Conservation (phyloP, 306 rosid genomes). For the Ammopiptanthus mongolicus region DNA sequence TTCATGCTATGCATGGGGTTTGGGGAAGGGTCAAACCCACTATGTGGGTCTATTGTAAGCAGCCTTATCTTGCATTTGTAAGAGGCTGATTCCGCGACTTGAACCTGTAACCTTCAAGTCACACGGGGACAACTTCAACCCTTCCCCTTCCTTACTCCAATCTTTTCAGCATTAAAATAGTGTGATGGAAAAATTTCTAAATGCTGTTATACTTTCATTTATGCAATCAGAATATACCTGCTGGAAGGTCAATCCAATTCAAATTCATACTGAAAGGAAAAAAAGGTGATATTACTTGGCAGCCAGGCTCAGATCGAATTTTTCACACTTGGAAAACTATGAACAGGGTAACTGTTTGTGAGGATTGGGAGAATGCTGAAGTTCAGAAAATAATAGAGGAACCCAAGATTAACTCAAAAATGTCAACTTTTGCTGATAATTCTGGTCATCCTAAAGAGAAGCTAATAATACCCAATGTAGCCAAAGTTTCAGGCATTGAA, state of each 20-base stretch:
- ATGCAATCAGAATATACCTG: conserved; percentile 42
- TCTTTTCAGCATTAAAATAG: neutral
- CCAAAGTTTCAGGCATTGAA: neutral
- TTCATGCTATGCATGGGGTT: too few relatives aligned
- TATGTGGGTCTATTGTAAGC: too few relatives aligned
- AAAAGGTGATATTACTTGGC: conserved; percentile 52
- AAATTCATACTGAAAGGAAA: conserved; percentile 46
- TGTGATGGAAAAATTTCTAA: neutral
- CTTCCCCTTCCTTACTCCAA: neutral
- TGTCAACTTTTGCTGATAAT: conserved; percentile 16
- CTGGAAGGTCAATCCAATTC: conserved; percentile 56
- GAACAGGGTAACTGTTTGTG: conserved; percentile 37
- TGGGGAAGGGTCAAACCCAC: too few relatives aligned
- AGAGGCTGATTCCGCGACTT: neutral
- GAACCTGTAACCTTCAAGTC: neutral
- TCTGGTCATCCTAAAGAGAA: neutral
- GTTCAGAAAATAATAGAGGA: conserved; percentile 36
- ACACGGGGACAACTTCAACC: neutral
- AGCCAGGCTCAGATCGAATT: conserved; percentile 62
- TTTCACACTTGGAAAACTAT: conserved; percentile 58
- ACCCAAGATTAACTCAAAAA: neutral
- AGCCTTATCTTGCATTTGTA: neutral
- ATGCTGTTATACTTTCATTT: neutral
- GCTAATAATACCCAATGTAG: neutral
- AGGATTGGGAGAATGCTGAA: conserved; percentile 63